phyloP scores from a whole-genome alignment of 2,329 filamentous ascomycete genomes.

The Lasiodiplodia sp. region DNA sequence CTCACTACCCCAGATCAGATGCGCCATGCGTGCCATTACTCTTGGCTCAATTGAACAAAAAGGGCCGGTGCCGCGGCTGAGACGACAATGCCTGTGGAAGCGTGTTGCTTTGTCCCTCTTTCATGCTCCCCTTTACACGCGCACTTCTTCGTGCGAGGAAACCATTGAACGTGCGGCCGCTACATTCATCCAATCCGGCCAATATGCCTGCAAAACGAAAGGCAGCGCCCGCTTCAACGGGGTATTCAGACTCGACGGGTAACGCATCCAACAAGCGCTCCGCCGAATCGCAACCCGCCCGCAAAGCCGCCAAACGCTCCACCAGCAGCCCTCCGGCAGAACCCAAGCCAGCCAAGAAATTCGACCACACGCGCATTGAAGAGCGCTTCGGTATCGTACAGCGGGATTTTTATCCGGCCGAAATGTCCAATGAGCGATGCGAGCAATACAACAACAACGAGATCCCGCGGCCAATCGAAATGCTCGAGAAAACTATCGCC shows the following conservation, averaged over 20 bases:
- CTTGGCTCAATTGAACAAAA: constrained; percentile 1
- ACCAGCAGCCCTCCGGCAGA: background rate
- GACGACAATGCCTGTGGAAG: background rate
- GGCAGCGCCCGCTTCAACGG: constrained; percentile 34
- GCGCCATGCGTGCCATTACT: constrained; percentile 21
- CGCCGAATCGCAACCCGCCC: constrained; percentile 39
- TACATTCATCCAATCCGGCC: background rate
- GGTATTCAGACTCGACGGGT: constrained; percentile 45
- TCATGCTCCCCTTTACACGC: constrained; percentile 9
- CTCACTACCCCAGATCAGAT: constrained; percentile 18
- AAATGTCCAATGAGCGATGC: constrained; percentile 84
- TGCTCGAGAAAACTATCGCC: constrained; percentile 66
- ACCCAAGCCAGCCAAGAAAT: constrained; percentile 25
- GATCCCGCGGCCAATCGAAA: constrained; percentile 75
- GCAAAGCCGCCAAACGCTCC: constrained; percentile 36
- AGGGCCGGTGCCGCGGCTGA: background rate
- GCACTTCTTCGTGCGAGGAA: background rate
- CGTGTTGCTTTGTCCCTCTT: background rate
- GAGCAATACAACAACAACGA: constrained; percentile 74
- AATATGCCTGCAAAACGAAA: constrained; percentile 47
- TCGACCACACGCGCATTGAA: constrained; percentile 49
- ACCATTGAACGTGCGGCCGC: background rate
- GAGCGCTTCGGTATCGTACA: constrained; percentile 52
- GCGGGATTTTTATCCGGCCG: constrained; percentile 78
- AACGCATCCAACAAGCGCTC: constrained; percentile 48